Percentiles rank a stretch among this genome's conserved stretches.
Evolutionary conservation across 1,284 basidiomycete genomes (phyloP).

Genomic region (Chalciporus sp.): DNA sequence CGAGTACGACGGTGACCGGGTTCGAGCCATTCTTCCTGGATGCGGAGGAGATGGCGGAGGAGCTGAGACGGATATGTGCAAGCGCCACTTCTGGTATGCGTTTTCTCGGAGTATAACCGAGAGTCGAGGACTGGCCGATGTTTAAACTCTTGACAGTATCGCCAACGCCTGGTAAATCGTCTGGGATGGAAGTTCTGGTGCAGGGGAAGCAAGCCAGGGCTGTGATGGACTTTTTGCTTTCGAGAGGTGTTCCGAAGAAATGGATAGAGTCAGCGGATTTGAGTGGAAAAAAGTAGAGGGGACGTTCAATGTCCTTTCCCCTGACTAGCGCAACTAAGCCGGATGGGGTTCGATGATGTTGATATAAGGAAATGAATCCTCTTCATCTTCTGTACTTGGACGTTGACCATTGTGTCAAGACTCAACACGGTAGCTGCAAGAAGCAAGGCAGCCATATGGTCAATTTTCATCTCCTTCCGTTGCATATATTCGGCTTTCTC

Average conservation of each 20-base stretch:
- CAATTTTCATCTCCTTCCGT: no score
- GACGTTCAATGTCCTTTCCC: background rate
- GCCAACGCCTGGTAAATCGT: slow-evolving; percentile 53
- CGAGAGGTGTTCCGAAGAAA: slow-evolving; percentile 70
- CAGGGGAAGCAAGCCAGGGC: slow-evolving; percentile 79
- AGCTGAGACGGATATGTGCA: slow-evolving; percentile 75
- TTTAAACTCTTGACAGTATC: slow-evolving; percentile 45
- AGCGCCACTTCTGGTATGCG: slow-evolving; percentile 70
- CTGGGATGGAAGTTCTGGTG: slow-evolving; percentile 70
- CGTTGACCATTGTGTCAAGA: no score
- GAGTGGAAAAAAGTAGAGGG: slow-evolving; percentile 23
- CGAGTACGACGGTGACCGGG: slow-evolving; percentile 74
- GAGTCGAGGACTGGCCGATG: background rate
- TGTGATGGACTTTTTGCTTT: slow-evolving; percentile 65
- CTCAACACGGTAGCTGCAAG: no score
- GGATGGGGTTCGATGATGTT: no score
- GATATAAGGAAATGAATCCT: no score
- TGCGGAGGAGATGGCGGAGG: slow-evolving; percentile 77
- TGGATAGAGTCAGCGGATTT: slow-evolving; percentile 64
- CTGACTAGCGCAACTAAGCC: no score
- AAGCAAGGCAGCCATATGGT: no score
- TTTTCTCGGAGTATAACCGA: background rate
- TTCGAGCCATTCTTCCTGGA: slow-evolving; percentile 77
- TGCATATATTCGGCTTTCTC: no score
- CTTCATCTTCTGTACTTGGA: no score